Evolutionary conservation across 495 filamentous ascomycete genomes (phyloP).

Genomic region (Tetracladium setigerum): DNA sequence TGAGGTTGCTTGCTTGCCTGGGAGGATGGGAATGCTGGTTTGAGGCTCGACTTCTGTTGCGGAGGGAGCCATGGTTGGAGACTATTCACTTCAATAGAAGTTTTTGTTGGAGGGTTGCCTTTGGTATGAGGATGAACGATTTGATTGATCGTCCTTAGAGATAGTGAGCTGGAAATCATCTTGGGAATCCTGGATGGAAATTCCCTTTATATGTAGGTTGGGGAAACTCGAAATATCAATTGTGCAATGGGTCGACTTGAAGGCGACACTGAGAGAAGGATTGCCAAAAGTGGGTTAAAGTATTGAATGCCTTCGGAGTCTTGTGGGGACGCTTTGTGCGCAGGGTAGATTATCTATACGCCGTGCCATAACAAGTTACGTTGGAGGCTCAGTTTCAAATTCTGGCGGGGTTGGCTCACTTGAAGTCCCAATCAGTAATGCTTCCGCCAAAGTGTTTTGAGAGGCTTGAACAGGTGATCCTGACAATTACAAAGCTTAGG

Average conservation of each 20-base stretch:
- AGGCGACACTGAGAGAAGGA: background rate
- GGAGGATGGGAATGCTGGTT: constrained; percentile 10
- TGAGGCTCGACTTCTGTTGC: constrained; percentile 11
- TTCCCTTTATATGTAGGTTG: background rate
- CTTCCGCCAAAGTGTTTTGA: too few species aligned
- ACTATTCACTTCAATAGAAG: background rate
- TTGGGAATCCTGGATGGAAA: background rate
- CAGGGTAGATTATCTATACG: background rate
- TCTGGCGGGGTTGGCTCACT: too few species aligned
- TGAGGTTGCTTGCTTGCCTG: constrained; percentile 4
- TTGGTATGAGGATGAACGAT: too few species aligned
- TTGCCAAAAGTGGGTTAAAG: background rate
- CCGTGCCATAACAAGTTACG: background rate
- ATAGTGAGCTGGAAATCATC: constrained; percentile 3
- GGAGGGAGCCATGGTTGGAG: constrained; percentile 18
- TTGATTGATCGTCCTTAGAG: background rate
- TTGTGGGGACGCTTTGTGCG: background rate
- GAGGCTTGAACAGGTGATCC: too few species aligned
- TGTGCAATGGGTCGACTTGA: too few species aligned
- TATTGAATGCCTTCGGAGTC: background rate
- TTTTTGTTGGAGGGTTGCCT: too few species aligned
- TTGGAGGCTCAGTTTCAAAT: too few species aligned
- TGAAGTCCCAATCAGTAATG: too few species aligned
- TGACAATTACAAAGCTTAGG: too few species aligned
- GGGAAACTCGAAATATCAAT: too few species aligned